phyloP scores from a whole-genome alignment of 192 early-diverging fungal genomes.

The Rhizoclosmatium globosum region DNA sequence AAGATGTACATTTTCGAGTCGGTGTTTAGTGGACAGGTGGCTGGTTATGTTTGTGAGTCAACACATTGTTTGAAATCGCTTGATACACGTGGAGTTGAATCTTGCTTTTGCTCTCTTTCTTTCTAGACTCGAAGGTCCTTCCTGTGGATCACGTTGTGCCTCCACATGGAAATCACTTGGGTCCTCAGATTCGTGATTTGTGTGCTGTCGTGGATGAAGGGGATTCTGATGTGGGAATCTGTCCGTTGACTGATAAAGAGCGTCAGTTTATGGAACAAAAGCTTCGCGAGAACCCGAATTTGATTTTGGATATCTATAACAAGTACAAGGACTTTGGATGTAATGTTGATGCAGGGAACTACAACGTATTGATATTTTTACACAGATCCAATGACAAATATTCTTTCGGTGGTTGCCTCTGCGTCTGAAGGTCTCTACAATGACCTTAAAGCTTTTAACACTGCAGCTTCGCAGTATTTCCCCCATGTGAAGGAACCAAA shows the following conservation, averaged over 20 bases:
- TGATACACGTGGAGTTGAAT: neutral
- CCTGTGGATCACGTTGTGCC: neutral
- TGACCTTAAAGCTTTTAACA: slow-evolving; percentile 20
- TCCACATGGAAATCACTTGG: slow-evolving; percentile 29
- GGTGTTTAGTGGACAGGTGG: slow-evolving; percentile 35
- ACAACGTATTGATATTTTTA: neutral
- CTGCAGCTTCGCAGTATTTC: slow-evolving; percentile 9
- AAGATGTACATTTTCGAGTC: slow-evolving; percentile 49
- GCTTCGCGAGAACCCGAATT: neutral
- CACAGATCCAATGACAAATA: slow-evolving; percentile 35
- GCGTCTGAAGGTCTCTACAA: slow-evolving; percentile 37
- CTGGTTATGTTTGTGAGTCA: slow-evolving; percentile 37
- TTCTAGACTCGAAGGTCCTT: slow-evolving; percentile 13
- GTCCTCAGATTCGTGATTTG: slow-evolving; percentile 42
- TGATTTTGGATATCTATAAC: slow-evolving; percentile 32
- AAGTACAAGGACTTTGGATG: slow-evolving; percentile 41
- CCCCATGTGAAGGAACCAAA: slow-evolving; percentile 11
- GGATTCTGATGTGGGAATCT: slow-evolving; percentile 36
- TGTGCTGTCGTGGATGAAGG: slow-evolving; percentile 34
- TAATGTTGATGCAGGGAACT: neutral
- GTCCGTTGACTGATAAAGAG: slow-evolving; percentile 4
- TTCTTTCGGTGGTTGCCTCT: slow-evolving; percentile 41
- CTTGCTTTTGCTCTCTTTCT: neutral
- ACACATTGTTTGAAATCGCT: neutral
- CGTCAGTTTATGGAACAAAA: slow-evolving; percentile 21